Conservation (phyloP, 129 eudicot genomes). For the Logfia minima region DNA sequence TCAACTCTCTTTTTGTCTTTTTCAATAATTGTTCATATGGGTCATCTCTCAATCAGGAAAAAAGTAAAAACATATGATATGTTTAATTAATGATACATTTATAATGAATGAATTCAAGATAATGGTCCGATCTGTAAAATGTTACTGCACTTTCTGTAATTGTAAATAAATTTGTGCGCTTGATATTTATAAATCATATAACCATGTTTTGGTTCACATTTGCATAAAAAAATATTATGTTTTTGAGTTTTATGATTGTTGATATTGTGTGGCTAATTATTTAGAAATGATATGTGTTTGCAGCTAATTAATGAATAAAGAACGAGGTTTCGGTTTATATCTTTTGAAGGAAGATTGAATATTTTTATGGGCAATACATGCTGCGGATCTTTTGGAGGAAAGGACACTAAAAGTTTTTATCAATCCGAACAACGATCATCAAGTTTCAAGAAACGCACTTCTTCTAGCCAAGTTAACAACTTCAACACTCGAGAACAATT, state of each 20-base stretch:
- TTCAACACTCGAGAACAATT: constrained; percentile 13
- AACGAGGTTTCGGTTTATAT: constrained; percentile 20
- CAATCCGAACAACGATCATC: constrained; percentile 27
- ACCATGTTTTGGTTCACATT: not conserved
- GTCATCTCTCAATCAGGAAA: constrained; percentile 13
- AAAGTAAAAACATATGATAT: not conserved
- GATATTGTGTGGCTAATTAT: constrained; percentile 9
- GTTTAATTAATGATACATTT: constrained; percentile 2
- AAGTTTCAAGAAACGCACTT: constrained; percentile 23
- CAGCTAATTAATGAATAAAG: constrained; percentile 24
- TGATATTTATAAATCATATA: constrained; percentile 1
- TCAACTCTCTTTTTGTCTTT: constrained; percentile 14
- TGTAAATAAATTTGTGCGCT: not conserved
- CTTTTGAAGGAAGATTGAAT: constrained; percentile 26
- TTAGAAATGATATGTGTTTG: constrained; percentile 10
- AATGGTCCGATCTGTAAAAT: constrained; percentile 12
- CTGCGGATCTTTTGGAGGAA: constrained; percentile 74
- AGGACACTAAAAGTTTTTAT: constrained; percentile 32
- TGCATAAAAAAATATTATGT: not conserved
- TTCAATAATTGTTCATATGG: constrained; percentile 20
- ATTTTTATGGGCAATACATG: constrained; percentile 98
- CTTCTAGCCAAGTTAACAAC: constrained; percentile 19
- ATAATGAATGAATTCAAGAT: not conserved
- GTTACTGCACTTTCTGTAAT: constrained; percentile 4
- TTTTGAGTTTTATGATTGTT: not conserved